Base-by-base conservation (phyloP, 306 rosid species). In the Betula pendula region DNA sequence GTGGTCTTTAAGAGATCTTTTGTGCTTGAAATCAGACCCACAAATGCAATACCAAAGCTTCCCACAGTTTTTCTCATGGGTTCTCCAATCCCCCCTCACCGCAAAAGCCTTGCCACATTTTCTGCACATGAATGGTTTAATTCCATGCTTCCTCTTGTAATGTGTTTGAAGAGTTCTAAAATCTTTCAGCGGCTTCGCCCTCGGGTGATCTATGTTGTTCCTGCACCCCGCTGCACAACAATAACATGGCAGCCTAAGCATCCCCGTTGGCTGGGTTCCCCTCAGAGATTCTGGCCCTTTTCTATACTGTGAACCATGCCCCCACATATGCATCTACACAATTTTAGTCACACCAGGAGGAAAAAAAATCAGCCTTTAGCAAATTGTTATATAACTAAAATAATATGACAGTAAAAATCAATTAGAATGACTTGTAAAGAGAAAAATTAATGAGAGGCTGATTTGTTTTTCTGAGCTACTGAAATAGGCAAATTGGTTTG, bases 241-340 rank as follows among this genome's bases (percentile, higher is more conserved):
- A 70, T 90, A 94, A 83, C 98, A 94, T 1, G 98, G 98, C 44
- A 94, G 96, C 83, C 98, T 81, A 11, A 94, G 75, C 98, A 94
- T 94, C 9, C 97, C 98, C 16, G 98, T 94, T 71, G 98, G 98
- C 79, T 94, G 98, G 2, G 93, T 94, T 0, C 98, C 98, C 44
- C 98, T 82, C n/a, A 94, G 88, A 1, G 98, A 94, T 70, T 94
- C 98, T 0, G 98, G 97, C 55, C 98, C 98, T 84, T 92, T 92
- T 87, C 98, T 88, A 73, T 94, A 94, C 35, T 94, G 97, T 42
- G 98, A 94, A 51, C 98, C 98, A 83, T 94, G 98, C 86, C 98
- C 98, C 98, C 98, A 94, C 98, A 94, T 94, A 81, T 94, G 98
- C 98, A 94, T 94, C 98, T 94, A 62, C 53, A 56, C 6, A 63